Evolutionary conservation across 345 rosid species (phyloP).

Genomic region (Angophora floribunda): DNA sequence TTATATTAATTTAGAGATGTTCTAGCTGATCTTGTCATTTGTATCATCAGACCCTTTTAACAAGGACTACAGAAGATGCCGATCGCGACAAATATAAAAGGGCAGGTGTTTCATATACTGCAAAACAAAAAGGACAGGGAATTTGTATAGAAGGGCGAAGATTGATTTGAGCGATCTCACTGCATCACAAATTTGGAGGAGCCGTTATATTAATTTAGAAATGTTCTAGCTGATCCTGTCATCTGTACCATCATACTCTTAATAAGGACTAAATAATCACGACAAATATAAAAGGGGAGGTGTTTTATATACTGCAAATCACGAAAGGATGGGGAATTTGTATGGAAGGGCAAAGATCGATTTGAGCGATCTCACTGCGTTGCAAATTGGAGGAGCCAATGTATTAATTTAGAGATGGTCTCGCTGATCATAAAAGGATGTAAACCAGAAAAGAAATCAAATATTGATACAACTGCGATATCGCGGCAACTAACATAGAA

Average conservation of each 20-base stretch:
- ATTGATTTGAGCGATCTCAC: not conserved
- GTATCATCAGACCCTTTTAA: not conserved
- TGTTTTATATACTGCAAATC: not conserved
- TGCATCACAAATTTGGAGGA: not conserved
- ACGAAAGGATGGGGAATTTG: not conserved
- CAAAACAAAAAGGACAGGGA: not conserved
- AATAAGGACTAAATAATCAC: not conserved
- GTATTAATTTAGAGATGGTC: not conserved
- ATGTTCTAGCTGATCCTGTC: not conserved
- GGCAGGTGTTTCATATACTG: not conserved
- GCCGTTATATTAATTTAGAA: not conserved
- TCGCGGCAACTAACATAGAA: not conserved
- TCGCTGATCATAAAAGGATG: not conserved
- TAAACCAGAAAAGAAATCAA: not conserved
- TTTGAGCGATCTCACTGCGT: not conserved
- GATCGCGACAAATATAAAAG: not conserved
- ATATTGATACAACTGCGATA: not conserved
- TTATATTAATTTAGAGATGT: not conserved
- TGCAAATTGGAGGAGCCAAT: not conserved
- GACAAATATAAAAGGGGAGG: not conserved
- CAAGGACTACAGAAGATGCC: not conserved
- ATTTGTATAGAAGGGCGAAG: not conserved
- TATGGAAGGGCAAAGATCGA: not conserved
- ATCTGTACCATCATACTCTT: not conserved
- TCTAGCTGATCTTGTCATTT: not conserved